phyloP scores from a whole-genome alignment of 2,329 filamentous ascomycete species.

The Aspergillus cejpii region DNA sequence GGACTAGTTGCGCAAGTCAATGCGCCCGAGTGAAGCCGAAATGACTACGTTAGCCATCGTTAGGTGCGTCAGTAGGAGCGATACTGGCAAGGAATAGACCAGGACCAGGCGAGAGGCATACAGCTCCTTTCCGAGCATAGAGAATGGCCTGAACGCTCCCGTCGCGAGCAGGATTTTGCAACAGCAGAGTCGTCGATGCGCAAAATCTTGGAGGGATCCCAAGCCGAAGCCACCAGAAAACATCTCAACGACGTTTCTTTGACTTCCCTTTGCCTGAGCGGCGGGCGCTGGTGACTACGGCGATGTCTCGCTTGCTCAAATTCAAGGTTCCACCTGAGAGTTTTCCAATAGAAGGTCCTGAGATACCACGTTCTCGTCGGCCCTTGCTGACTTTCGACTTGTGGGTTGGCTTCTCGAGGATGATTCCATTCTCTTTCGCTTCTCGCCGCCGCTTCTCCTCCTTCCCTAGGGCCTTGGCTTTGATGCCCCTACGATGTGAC shows the following conservation, averaged over 20 bases:
- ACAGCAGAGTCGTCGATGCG: no score
- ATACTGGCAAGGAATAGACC: not conserved
- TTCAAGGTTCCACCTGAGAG: constrained; percentile 73
- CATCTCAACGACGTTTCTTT: constrained; percentile 25
- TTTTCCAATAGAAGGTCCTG: constrained; percentile 70
- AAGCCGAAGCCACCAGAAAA: not conserved
- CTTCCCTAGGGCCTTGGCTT: constrained; percentile 55
- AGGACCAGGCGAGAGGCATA: not conserved
- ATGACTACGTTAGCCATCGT: not conserved
- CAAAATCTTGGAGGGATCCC: no score
- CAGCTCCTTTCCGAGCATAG: not conserved
- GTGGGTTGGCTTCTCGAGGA: constrained; percentile 59
- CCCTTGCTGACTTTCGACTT: constrained; percentile 32
- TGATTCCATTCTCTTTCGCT: constrained; percentile 82
- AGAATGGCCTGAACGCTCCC: not conserved
- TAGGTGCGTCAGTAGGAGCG: not conserved
- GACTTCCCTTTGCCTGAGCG: constrained; percentile 33
- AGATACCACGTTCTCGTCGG: constrained; percentile 58
- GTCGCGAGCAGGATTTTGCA: no score
- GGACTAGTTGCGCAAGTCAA: not conserved
- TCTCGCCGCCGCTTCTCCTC: constrained; percentile 69
- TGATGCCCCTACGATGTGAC: constrained; percentile 77
- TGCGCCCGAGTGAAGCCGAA: not conserved
- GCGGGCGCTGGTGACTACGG: constrained; percentile 56
- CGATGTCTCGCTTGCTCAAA: constrained; percentile 70